phyloP scores from a whole-genome alignment of 2,329 filamentous ascomycete species.

The Trichocomaceae sp. region DNA sequence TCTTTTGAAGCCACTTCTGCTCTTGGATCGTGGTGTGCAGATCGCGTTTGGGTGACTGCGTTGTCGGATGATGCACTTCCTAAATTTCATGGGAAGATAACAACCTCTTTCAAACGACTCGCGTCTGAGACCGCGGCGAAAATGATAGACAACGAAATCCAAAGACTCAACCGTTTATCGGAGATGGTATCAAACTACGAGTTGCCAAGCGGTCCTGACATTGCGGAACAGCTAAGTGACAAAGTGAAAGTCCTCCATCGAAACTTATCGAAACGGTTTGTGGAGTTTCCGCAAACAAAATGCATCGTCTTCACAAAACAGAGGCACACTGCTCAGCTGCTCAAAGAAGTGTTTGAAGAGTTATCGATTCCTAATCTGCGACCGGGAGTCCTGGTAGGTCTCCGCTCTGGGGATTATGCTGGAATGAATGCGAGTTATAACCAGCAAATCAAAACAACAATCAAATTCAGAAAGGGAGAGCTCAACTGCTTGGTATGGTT shows the following conservation, averaged over 20 bases:
- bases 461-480: conserved; percentile 54
- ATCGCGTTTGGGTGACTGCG: conserved; percentile 69
- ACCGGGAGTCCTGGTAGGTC: conserved; percentile 59
- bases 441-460: conserved; percentile 66
- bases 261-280: conserved; percentile 59
- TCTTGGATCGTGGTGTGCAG: conserved; percentile 77
- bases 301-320: conserved; percentile 87
- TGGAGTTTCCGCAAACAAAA: conserved; percentile 50
- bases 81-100: conserved; percentile 52
- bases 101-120: conserved; percentile 12
- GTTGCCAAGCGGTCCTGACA: conserved; percentile 36
- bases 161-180: conserved; percentile 54
- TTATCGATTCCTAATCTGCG: conserved; percentile 55
- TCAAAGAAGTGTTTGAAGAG: conserved; percentile 60
- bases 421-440: conserved; percentile 62
- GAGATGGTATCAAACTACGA: conserved; percentile 49
- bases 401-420: conserved; percentile 44
- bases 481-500: conserved; percentile 48
- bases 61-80: conserved; percentile 57
- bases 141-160: conserved; percentile 49
- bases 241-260: conserved; percentile 63
- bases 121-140: conserved; percentile 16
- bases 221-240: conserved; percentile 52
- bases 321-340: conserved; percentile 66
- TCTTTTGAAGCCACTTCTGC: conserved; percentile 55